Evolutionary conservation across 768 basidiomycete genomes (phyloP), one percentile per base, ranked within the genome.

Genomic region (Strobilomyces confusus): DNA sequence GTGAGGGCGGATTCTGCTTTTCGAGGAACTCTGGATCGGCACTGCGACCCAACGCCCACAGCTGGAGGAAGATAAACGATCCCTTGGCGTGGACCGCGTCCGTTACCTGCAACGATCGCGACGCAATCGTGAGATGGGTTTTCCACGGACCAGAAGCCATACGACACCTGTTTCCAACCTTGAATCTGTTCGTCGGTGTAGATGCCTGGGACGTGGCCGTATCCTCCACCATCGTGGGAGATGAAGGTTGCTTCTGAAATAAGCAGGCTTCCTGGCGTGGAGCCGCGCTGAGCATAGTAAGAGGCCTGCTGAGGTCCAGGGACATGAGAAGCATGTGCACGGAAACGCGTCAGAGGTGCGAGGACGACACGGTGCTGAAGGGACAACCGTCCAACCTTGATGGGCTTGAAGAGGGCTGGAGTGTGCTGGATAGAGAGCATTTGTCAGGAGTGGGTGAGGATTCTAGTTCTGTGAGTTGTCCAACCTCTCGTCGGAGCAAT

Each of bases 31-130:
- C 5, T 7, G 15, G 4, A 8, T n/a, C 17, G 17, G 37, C 37
- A 14, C 7, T 38, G 37, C 37, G 37, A 38, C 37, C n/a, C 9
- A 6, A 19, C 9, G 37, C n/a, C 2, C 37, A 38, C 5, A 38
- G 37, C n/a, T 38, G n/a, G n/a, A n/a, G 37, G n/a, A 38, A 38
- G 17, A 36, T 36, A n/a, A 68, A 76, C 0, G 75, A 79, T 4
- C 76, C 75, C 44, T 78, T 73, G 3, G 73, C 75, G 58, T 87
- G 85, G 0, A 85, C n/a, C n/a, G n/a, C n/a, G n/a, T n/a, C n/a
- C n/a, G n/a, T n/a, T n/a, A n/a, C n/a, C n/a, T n/a, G n/a, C 83
- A 0, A 75, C 77, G 9, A 23, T 23, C 15, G 6, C 30, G 19
- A 53, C 1, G 9, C n/a, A 30, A 36, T 36, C 9, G 34, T 36